Conservation (phyloP, 1,139 yeast species). For the Starmera stellimalicola region DNA sequence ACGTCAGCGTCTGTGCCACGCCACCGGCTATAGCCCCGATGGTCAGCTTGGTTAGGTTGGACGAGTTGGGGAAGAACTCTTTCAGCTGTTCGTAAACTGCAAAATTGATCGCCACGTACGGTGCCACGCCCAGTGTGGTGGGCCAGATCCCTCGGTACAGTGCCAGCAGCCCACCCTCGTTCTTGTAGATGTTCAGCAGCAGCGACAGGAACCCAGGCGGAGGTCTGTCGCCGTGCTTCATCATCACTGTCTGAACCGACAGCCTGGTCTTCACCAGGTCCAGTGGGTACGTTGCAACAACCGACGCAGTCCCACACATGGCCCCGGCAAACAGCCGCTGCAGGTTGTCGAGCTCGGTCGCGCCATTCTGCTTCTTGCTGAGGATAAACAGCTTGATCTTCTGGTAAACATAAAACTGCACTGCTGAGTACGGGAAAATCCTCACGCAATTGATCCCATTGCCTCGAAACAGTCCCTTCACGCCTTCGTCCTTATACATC, state of each 20-base stretch:
- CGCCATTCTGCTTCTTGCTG: constrained; percentile 25
- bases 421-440: constrained; percentile 90
- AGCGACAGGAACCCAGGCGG: constrained; percentile 69
- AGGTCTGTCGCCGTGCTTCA: constrained; percentile 20
- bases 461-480: constrained; percentile 82
- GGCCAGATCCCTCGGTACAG: constrained; percentile 82
- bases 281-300: constrained; percentile 80
- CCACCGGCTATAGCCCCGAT: constrained; percentile 91
- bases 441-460: constrained; percentile 84
- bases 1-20: constrained; percentile 68
- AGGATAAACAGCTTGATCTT: constrained; percentile 45
- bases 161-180: constrained; percentile 77
- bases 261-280: constrained; percentile 86
- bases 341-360: constrained; percentile 32
- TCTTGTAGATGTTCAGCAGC: constrained; percentile 45
- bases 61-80: constrained; percentile 34
- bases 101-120: constrained; percentile 89
- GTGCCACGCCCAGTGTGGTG: constrained; percentile 89
- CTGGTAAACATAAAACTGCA: constrained; percentile 84
- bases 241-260: constrained; percentile 76
- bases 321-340: constrained; percentile 74
- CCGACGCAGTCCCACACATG: constrained; percentile 73
- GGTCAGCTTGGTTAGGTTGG: constrained; percentile 46
- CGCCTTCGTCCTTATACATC: constrained; percentile 86
- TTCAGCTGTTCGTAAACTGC: constrained; percentile 79